A percentile compares a stretch with the other conserved stretches of the same genome.
These are phyloP conservation scores for Cicer bijugum DNA, from an alignment of 306 rosid species.

Conservation along the genomic window DNA sequence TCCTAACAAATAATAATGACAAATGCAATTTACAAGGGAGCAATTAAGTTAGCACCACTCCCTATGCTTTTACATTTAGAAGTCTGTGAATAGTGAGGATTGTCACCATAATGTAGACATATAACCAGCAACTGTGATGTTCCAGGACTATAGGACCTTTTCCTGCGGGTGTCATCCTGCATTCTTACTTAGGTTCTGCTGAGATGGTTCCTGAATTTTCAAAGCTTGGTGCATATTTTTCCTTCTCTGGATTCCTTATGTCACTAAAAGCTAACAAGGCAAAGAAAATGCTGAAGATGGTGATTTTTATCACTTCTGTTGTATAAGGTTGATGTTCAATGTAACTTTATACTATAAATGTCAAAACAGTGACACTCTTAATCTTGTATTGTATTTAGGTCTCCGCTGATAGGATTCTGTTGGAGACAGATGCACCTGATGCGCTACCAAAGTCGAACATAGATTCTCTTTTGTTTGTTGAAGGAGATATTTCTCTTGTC, in stretches of 20 bases:
- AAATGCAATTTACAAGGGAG: too few species aligned
- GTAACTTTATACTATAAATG: neutral
- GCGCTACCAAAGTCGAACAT: conserved; percentile 64
- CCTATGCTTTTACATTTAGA: neutral
- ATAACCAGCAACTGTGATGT: conserved; percentile 16
- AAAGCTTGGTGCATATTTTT: conserved; percentile 83
- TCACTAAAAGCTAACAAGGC: conserved; percentile 72
- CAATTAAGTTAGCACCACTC: too few species aligned
- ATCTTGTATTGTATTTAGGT: conserved; percentile 52
- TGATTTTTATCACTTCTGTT: conserved; percentile 43
- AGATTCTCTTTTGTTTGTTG: conserved; percentile 62
- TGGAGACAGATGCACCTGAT: conserved; percentile 99
- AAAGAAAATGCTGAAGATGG: conserved; percentile 80
- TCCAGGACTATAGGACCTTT: conserved; percentile 82
- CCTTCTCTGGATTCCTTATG: conserved; percentile 90
- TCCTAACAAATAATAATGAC: too few species aligned
- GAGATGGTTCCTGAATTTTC: conserved; percentile 92
- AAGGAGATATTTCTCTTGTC: conserved; percentile 64
- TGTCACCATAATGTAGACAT: neutral
- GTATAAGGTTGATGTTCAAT: neutral
- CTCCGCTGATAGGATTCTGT: conserved; percentile 72
- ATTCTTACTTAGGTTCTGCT: conserved; percentile 88
- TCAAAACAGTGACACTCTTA: conserved; percentile 34
- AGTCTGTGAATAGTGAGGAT: neutral
- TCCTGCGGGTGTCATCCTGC: conserved; percentile 91